Evolutionary conservation across 2,329 filamentous ascomycete genomes (phyloP), one percentile per base, ranked within the genome.

Genomic region (Neofusicoccum sp.): DNA sequence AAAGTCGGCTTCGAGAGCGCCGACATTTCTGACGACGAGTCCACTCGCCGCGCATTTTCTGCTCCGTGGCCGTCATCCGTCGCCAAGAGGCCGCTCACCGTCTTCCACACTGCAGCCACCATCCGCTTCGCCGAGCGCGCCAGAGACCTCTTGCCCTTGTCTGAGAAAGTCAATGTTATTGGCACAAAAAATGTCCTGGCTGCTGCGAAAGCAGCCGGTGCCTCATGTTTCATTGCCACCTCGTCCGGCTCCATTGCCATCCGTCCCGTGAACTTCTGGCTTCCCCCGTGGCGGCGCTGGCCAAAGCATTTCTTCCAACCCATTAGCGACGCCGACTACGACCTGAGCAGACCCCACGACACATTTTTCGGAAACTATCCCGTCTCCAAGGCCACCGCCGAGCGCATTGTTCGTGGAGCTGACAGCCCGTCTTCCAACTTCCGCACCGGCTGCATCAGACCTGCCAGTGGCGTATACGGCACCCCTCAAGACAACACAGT

Each of bases 41-140:
- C 76, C 2, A 79, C 81, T 0, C 62, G 70, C 6, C 73, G 71
- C 0, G 81, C 82, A 14, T 84, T 86, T 60, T 67, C 71, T 5
- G 70, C 72, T 24, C 73, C 78, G 4, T 86, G 84, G 83, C 72
- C 76, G 2, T 51, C 68, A 2, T 68, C 69, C 1, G 73, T 78
- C 4, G 72, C 77, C 4, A 48, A 69, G 4, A 73, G 80, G 3
- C 82, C 83, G 1, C 70, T 86, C 26, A 84, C 82, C 1, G 82
- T 86, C 12, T 84, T 82, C 66, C 83, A 86, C 71, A 84, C 80
- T 0, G 83, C 82, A 2, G 83, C 83, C 1, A 74, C 79, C 4
- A 84, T 86, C 61, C 74, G 81, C 9, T 77, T 81, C 0, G 76
- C 74, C 14, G 82, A 85, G 60, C 78, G 83, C 6, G 74, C 76